A percentile compares a stretch with the other conserved stretches of the same genome.
These are phyloP conservation scores for Daldinia grandis DNA, from an alignment of 495 filamentous ascomycete species.

Conservation along the genomic window DNA sequence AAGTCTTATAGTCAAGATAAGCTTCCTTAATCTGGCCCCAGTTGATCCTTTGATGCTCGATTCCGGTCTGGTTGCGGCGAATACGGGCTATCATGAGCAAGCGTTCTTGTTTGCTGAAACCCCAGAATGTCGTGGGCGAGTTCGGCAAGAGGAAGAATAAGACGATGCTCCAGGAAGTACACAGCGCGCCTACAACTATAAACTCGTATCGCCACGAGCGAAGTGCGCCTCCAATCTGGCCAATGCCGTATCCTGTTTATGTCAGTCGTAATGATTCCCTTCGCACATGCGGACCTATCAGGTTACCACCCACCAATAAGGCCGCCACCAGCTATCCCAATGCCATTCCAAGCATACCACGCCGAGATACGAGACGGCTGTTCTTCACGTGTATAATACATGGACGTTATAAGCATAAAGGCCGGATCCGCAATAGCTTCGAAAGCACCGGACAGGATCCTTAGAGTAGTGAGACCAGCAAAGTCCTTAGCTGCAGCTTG, in stretches of 20 bases:
- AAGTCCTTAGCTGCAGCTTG: constrained; percentile 7
- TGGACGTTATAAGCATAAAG: constrained; percentile 27
- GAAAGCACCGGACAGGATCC: constrained; percentile 12
- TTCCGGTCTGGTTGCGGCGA: constrained; percentile 22
- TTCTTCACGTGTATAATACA: constrained; percentile 20
- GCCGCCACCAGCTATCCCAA: constrained; percentile 53
- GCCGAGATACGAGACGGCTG: constrained; percentile 48
- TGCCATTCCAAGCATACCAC: constrained; percentile 52
- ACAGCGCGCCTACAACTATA: constrained; percentile 37
- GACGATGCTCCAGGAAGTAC: constrained; percentile 22
- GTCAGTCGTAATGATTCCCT: not conserved
- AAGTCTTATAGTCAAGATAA: constrained; percentile 13
- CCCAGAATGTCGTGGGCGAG: constrained; percentile 22
- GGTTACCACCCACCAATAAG: constrained; percentile 31
- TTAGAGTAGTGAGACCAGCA: not conserved
- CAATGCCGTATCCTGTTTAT: not conserved
- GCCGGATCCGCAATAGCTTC: constrained; percentile 21
- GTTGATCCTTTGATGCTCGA: constrained; percentile 9
- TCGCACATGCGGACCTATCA: not conserved
- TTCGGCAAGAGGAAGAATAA: constrained; percentile 34
- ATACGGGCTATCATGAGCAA: constrained; percentile 21
- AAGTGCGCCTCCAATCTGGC: constrained; percentile 17
- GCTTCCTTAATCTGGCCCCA: constrained; percentile 18
- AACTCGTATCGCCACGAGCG: constrained; percentile 32
- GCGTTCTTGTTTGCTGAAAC: constrained; percentile 20